phyloP scores from a whole-genome alignment of 352 stramenopile species.

The Globisporangium sylvaticum region DNA sequence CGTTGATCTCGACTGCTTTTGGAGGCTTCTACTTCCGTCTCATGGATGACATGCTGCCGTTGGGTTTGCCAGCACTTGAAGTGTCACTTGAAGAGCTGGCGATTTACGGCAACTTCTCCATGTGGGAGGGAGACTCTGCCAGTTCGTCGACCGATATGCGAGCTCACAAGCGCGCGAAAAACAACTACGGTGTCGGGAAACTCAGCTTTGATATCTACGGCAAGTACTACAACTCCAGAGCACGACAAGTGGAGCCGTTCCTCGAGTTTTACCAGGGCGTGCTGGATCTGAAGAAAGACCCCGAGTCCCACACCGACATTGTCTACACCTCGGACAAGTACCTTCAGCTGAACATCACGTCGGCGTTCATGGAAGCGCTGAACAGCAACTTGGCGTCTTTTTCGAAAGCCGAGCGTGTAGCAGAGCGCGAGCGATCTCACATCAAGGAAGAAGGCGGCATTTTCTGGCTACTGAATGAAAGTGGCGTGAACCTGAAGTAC shows the following conservation, averaged over 20 bases:
- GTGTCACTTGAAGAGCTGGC: constrained; percentile 71
- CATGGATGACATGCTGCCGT: constrained; percentile 78
- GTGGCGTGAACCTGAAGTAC: constrained; percentile 75
- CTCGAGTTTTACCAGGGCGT: constrained; percentile 83
- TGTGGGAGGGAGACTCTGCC: constrained; percentile 53
- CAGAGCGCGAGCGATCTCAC: constrained; percentile 54
- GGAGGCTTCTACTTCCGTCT: constrained; percentile 84
- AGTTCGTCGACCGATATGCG: constrained; percentile 31
- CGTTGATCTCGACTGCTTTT: constrained; percentile 76
- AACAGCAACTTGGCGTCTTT: constrained; percentile 68
- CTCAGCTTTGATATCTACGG: constrained; percentile 81
- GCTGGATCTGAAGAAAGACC: constrained; percentile 77
- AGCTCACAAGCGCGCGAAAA: constrained; percentile 39
- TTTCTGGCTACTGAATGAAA: constrained; percentile 86
- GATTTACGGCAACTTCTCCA: constrained; percentile 66
- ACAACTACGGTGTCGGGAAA: constrained; percentile 71
- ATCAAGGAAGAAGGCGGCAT: constrained; percentile 79
- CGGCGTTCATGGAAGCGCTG: constrained; percentile 76
- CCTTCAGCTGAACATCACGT: constrained; percentile 84
- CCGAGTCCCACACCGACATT: constrained; percentile 51
- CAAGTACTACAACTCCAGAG: constrained; percentile 87
- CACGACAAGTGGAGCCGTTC: constrained; percentile 75
- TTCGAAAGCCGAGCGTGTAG: constrained; percentile 46
- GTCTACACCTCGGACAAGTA: constrained; percentile 81
- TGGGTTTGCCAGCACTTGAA: constrained; percentile 74